Evolutionary conservation across 2,329 filamentous ascomycete genomes (phyloP).

Genomic region (Cercospora sp.): DNA sequence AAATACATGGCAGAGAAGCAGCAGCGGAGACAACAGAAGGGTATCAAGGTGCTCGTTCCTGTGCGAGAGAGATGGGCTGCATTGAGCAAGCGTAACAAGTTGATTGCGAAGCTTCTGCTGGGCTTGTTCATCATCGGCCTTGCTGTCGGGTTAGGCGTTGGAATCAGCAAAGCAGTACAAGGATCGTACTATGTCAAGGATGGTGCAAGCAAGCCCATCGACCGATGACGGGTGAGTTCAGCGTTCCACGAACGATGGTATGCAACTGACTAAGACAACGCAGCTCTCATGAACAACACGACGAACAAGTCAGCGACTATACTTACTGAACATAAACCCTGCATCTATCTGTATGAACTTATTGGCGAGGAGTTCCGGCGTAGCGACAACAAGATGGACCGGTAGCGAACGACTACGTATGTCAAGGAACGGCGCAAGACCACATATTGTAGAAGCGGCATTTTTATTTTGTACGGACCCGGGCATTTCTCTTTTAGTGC

Average conservation of each 20-base stretch:
- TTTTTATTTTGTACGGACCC: neutral
- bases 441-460: neutral
- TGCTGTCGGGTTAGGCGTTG: slow-evolving; percentile 51
- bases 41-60: slow-evolving; percentile 38
- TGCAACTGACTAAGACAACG: neutral
- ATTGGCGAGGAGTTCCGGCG: slow-evolving; percentile 15
- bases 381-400: neutral
- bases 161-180: slow-evolving; percentile 51
- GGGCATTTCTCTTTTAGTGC: neutral
- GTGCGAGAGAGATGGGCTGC: slow-evolving; percentile 39
- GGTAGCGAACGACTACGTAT: neutral
- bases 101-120: slow-evolving; percentile 48
- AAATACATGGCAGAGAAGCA: slow-evolving; percentile 42
- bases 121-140: slow-evolving; percentile 48
- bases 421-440: neutral
- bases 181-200: slow-evolving; percentile 49
- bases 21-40: slow-evolving; percentile 35
- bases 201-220: slow-evolving; percentile 30
- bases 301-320: slow-evolving; percentile 9
- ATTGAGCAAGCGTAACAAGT: slow-evolving; percentile 47
- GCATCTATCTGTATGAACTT: slow-evolving; percentile 2
- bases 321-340: neutral
- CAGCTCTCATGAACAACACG: neutral
- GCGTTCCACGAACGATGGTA: neutral
- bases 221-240: slow-evolving; percentile 7